phyloP scores from a whole-genome alignment of 805 yeast species.

The Starmera dryadoides region DNA sequence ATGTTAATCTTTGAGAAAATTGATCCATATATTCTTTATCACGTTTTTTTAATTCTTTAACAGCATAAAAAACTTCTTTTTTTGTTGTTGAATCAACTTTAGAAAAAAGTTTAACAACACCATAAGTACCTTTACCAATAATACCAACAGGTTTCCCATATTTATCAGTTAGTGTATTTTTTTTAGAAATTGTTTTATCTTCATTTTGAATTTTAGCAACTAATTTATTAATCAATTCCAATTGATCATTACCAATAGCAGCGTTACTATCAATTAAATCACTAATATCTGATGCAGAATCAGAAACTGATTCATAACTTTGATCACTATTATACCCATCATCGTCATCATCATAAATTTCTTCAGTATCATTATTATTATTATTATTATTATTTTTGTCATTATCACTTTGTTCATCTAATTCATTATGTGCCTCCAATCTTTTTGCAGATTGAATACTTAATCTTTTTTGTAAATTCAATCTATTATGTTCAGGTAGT shows the following conservation, averaged over 20 bases:
- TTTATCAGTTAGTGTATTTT: conserved; percentile 31
- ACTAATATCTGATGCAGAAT: conserved; percentile 1
- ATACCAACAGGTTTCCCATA: conserved; percentile 47
- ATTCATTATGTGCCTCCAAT: neutral
- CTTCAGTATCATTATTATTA: conserved; percentile 7
- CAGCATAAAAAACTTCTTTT: conserved; percentile 84
- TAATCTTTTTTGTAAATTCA: conserved; percentile 20
- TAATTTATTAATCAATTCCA: conserved; percentile 39
- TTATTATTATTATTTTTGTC: conserved; percentile 10
- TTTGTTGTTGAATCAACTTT: conserved; percentile 65
- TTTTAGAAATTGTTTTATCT: conserved; percentile 14
- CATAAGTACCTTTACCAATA: conserved; percentile 96
- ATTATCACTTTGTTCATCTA: neutral
- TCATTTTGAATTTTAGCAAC: conserved; percentile 36
- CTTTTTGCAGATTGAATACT: conserved; percentile 18
- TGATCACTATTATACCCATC: conserved; percentile 3
- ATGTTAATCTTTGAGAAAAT: conserved; percentile 83
- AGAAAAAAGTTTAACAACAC: conserved; percentile 92
- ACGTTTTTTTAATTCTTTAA: conserved; percentile 92
- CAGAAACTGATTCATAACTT: conserved; percentile 4
- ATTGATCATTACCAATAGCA: conserved; percentile 44
- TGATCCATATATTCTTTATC: conserved; percentile 96
- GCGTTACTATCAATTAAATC: conserved; percentile 18
- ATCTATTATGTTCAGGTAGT: conserved; percentile 20
- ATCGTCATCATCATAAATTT: conserved; percentile 4